Base-by-base conservation (phyloP, 148 eudicot species). In the Persicaria tinctoria region DNA sequence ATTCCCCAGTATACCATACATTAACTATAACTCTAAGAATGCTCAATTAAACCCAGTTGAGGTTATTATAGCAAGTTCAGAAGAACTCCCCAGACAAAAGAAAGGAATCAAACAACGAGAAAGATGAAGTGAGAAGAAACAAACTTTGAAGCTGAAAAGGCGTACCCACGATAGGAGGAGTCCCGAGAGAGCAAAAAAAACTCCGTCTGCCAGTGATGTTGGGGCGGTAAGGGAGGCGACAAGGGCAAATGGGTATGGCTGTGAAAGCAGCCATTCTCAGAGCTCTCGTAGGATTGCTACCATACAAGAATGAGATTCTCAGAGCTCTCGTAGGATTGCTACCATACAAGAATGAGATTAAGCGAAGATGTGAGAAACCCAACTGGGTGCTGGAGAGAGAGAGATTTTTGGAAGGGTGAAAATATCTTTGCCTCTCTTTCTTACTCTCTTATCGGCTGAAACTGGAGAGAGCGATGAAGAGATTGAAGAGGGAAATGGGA, bases 241-340 rank as follows among this genome's bases (percentile, higher is more conserved):
- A 83, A 27, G 89, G 86, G 51, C 88, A 85, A 13, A 85, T 81
- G 12, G 92, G 84, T 11, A 83, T 50, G 2, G 88, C 87, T 32
- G 84, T 85, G 51, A 88, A 80, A 82, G 92, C 83, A 32, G 92
- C 85, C 97, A 91, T 89, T 82, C 50, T 66, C 59, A 72, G 20
- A 41, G 63, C 74, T 73, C 20, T 50, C 14, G 49, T n/a, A 1
- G 47, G 55, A n/a, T 50, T 78, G 71, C 51, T 47, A 55, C 9
- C 47, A 81, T 7, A 64, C 23, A 23, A 23, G 27, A 23, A 23
- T 23, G 27, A 23, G 27, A 23, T 23, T 23, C 27, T 23, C 59
- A 72, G 20, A 41, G 63, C 74, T 73, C 20, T 50, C 14, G 49
- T n/a, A 1, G 47, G 55, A n/a, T 50, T 78, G 71, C 51, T 47